Evolutionary conservation across 2,329 filamentous ascomycete genomes (phyloP), one percentile per base, ranked within the genome.

Genomic region (Ophiocordyceps unilateralis): DNA sequence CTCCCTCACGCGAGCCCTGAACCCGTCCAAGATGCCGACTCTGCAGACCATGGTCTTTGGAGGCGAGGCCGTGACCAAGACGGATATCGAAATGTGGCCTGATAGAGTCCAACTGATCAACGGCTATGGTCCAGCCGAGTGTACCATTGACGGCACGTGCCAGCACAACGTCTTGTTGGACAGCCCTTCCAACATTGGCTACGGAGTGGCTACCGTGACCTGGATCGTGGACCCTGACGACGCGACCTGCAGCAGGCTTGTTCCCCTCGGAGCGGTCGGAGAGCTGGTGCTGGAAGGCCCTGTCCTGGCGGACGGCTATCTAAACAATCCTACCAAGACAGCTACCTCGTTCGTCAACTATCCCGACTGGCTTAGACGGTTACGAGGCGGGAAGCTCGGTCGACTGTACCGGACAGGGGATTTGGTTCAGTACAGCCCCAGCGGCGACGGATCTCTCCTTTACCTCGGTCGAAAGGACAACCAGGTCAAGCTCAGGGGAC

Each of bases 231-330:
- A 55, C 28, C 40, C 49, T 1, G 43, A 49, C 10, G 47, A 56
- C 32, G 9, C 32, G 15, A 38, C 41, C 44, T 42, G 26, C 46
- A 12, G 26, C 21, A 38, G n/a, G 45, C 37, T 47, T 24, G 7
- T 43, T 47, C 30, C 50, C 2, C 22, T 48, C n/a, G 58, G 58
- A 1, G 44, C 38, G 7, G 41, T 53, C 1, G 59, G 58, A 2
- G 62, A 65, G 43, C 49, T 64, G 14, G 47, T 60, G 3, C 44
- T 68, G 19, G 62, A 62, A 45, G 64, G 66, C 1, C 69, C 69
- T 1, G 59, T 65, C 2, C 61, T 75, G 10, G 68, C 64, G 14
- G 56, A 61, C 38, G 68, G 70, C 24, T 76, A 75, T 46, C 53
- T 72, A 14, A 65, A 69, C 41, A 52, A 59, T 21, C 21, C 53